phyloP scores from a whole-genome alignment of 495 filamentous ascomycete genomes.

The Podospora australis region DNA sequence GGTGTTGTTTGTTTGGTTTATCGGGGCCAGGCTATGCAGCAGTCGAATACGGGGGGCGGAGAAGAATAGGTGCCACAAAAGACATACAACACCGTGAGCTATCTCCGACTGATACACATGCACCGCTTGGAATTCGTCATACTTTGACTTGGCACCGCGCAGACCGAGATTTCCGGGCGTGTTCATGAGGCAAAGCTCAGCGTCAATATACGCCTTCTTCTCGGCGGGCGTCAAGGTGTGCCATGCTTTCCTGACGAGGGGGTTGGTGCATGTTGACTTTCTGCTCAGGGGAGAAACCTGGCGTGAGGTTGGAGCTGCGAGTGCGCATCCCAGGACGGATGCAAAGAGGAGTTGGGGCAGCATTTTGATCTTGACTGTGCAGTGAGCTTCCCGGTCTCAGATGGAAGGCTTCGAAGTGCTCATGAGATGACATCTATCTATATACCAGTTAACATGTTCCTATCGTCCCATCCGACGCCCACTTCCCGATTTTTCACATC shows the following conservation, averaged over 20 bases:
- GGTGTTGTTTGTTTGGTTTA: no score
- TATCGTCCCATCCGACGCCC: no score
- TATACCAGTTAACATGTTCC: no score
- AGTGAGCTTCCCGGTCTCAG: no score
- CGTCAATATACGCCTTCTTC: constrained; percentile 16
- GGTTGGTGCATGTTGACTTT: neutral
- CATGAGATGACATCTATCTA: no score
- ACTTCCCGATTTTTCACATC: no score
- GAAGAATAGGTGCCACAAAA: no score
- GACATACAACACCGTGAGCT: constrained; percentile 15
- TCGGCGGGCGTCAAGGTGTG: constrained; percentile 15
- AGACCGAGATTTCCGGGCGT: constrained; percentile 13
- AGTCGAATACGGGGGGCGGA: no score
- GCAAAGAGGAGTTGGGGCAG: neutral
- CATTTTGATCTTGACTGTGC: no score
- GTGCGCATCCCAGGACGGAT: neutral
- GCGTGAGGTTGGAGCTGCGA: neutral
- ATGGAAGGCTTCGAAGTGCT: no score
- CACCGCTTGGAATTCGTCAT: constrained; percentile 17
- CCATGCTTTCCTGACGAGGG: constrained; percentile 3
- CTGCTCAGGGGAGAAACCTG: neutral
- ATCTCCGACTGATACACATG: constrained; percentile 13
- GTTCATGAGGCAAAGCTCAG: constrained; percentile 19
- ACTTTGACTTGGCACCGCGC: constrained; percentile 10
- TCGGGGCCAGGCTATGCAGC: no score